Percentiles rank a stretch among this genome's conserved stretches.
Evolutionary conservation across 352 stramenopile species (phyloP).

Genomic region (Phytopythium delawarense): DNA sequence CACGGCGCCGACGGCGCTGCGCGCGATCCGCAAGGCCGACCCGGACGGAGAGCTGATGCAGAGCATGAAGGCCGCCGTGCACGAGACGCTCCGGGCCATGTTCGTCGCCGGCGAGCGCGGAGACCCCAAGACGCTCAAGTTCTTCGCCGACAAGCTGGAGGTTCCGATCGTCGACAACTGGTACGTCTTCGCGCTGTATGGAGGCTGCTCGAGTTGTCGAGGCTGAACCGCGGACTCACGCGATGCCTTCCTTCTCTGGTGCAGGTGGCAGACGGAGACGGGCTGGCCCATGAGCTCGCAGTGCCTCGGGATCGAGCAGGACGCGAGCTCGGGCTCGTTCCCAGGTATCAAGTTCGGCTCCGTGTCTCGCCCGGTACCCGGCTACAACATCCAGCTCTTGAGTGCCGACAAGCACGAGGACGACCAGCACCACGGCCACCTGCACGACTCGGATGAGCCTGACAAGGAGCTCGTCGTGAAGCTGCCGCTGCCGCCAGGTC

Average conservation of each 20-base stretch:
- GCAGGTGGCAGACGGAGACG: constrained; percentile 88
- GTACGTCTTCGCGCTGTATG: constrained; percentile 6
- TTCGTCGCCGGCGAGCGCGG: constrained; percentile 87
- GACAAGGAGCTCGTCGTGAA: constrained; percentile 74
- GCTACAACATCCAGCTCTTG: constrained; percentile 81
- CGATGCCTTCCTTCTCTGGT: background rate
- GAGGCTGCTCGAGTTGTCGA: background rate
- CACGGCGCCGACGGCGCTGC: constrained; percentile 89
- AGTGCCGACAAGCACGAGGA: constrained; percentile 37
- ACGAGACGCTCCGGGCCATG: constrained; percentile 58
- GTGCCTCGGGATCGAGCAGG: constrained; percentile 71
- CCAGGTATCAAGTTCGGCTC: constrained; percentile 63
- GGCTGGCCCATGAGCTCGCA: constrained; percentile 76
- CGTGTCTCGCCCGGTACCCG: constrained; percentile 62
- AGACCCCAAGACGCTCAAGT: constrained; percentile 86
- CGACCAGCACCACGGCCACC: constrained; percentile 38
- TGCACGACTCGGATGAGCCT: constrained; percentile 51
- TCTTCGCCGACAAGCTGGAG: constrained; percentile 56
- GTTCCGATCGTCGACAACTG: constrained; percentile 85
- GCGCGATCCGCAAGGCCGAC: constrained; percentile 87
- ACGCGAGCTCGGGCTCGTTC: constrained; percentile 22
- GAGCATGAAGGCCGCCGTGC: constrained; percentile 34
- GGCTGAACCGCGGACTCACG: background rate
- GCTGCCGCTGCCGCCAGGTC: constrained; percentile 79
- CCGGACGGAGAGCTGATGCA: constrained; percentile 52